Percentiles rank a stretch among this genome's conserved stretches.
Conservation (phyloP, 2,329 filamentous ascomycete genomes). For the Trichoderma atrobrunneum region DNA sequence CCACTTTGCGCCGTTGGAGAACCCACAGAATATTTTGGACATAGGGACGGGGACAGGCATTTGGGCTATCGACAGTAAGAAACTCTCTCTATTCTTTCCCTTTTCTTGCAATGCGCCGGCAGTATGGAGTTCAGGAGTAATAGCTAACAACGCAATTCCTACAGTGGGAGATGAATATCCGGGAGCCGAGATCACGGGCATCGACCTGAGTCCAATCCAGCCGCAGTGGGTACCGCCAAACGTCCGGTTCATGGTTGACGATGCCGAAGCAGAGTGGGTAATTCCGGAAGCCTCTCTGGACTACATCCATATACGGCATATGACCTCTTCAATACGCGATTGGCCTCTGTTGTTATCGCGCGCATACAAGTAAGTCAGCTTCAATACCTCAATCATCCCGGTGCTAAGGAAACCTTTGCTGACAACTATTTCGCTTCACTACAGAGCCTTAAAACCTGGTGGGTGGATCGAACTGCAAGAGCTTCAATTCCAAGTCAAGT, state of each 20-base stretch:
- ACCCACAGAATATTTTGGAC: conserved; percentile 39
- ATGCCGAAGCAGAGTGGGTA: conserved; percentile 44
- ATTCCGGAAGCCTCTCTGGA: conserved; percentile 29
- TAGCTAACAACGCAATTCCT: not conserved
- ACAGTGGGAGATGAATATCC: conserved; percentile 39
- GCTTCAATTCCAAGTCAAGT: conserved; percentile 27
- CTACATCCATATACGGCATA: conserved; percentile 33
- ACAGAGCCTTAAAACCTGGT: conserved; percentile 39
- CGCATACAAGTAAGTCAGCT: not conserved
- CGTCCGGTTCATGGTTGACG: conserved; percentile 38
- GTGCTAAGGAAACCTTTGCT: not conserved
- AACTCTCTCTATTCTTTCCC: not conserved
- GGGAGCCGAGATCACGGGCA: conserved; percentile 37
- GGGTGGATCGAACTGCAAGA: conserved; percentile 47
- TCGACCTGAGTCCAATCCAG: conserved; percentile 42
- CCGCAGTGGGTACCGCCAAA: conserved; percentile 34
- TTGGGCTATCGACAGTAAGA: conserved; percentile 47
- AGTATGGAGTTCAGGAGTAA: not conserved
- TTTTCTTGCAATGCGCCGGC: not conserved
- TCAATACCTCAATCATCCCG: not conserved
- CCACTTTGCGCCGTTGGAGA: conserved; percentile 42
- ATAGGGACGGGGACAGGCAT: conserved; percentile 36
- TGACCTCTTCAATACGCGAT: conserved; percentile 31
- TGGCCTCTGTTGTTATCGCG: conserved; percentile 26
- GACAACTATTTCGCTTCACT: not conserved